A percentile compares a stretch with the other conserved stretches of the same genome.
These are phyloP conservation scores for Cyberlindnera euphorbiiphila DNA, from an alignment of 805 yeast genomes.

Conservation along the genomic window DNA sequence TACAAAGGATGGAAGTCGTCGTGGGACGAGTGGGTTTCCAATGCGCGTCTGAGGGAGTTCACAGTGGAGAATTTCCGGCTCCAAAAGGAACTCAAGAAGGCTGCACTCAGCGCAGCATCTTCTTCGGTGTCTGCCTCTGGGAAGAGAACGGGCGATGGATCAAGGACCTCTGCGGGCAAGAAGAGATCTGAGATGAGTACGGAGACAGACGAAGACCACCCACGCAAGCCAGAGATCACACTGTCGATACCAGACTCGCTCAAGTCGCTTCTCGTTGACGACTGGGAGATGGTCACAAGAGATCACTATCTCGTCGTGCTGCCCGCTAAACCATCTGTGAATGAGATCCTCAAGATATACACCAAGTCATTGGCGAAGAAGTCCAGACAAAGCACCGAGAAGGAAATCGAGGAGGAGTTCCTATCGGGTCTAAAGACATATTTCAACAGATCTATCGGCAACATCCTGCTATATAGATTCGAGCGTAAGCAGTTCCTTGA, in stretches of 20 bases:
- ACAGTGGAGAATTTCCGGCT: constrained; percentile 63
- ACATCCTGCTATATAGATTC: constrained; percentile 65
- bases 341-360: constrained; percentile 53
- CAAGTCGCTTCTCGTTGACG: constrained; percentile 75
- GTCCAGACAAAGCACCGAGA: constrained; percentile 31
- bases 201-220: constrained; percentile 29
- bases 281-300: constrained; percentile 89
- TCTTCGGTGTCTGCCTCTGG: constrained; percentile 20
- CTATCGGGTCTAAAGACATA: constrained; percentile 64
- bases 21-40: constrained; percentile 96
- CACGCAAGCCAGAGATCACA: constrained; percentile 38
- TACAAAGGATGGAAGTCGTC: constrained; percentile 94
- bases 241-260: constrained; percentile 60
- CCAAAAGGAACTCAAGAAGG: constrained; percentile 56
- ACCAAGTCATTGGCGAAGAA: constrained; percentile 29
- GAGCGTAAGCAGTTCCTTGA: constrained; percentile 73
- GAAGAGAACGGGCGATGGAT: constrained; percentile 16
- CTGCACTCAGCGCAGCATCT: constrained; percentile 36
- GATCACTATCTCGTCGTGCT: constrained; percentile 65
- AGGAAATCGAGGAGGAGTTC: constrained; percentile 59
- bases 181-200: constrained; percentile 30
- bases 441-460: constrained; percentile 70
- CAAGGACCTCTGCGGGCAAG: constrained; percentile 22
- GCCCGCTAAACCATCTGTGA: constrained; percentile 56
- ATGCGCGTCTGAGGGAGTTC: constrained; percentile 60